Conservation (phyloP, 805 yeast genomes). For the Kuraishia ogatae region DNA sequence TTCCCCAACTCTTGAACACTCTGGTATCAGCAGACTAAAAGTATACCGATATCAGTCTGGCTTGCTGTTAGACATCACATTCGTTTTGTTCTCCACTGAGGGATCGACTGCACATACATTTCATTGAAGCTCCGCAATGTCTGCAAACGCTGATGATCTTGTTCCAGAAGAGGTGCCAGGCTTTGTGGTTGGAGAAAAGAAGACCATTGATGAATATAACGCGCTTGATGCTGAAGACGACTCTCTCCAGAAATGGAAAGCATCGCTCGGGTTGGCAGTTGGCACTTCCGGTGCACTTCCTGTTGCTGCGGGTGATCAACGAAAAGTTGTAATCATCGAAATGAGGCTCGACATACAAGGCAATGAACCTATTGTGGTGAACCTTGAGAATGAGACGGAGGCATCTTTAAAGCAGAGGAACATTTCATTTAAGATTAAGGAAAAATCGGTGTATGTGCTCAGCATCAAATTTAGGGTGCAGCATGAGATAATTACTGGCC, state of each 20-base stretch:
- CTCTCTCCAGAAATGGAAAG: conserved; percentile 86
- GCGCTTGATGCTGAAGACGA: conserved; percentile 85
- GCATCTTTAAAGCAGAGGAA: conserved; percentile 41
- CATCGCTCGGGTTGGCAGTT: conserved; percentile 66
- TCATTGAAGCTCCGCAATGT: not conserved
- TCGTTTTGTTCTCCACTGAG: not conserved
- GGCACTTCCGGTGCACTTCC: conserved; percentile 46
- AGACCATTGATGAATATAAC: conserved; percentile 76
- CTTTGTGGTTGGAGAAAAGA: conserved; percentile 59
- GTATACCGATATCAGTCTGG: too few species aligned
- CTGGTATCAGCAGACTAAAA: too few species aligned
- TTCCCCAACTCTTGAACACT: too few species aligned
- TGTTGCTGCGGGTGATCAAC: conserved; percentile 58
- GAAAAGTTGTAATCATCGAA: conserved; percentile 73
- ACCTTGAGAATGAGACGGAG: conserved; percentile 56
- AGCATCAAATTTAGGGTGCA: conserved; percentile 76
- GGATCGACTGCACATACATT: not conserved
- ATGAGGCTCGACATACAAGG: conserved; percentile 67
- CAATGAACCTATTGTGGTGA: conserved; percentile 57
- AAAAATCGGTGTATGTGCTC: conserved; percentile 64
- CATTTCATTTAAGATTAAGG: conserved; percentile 69
- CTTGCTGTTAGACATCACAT: not conserved
- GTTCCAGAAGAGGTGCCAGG: conserved; percentile 56
- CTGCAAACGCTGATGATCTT: conserved; percentile 38
- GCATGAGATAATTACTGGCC: conserved; percentile 85